Evolutionary conservation across 768 basidiomycete species (phyloP).

Genomic region (Boletus sensibilis): DNA sequence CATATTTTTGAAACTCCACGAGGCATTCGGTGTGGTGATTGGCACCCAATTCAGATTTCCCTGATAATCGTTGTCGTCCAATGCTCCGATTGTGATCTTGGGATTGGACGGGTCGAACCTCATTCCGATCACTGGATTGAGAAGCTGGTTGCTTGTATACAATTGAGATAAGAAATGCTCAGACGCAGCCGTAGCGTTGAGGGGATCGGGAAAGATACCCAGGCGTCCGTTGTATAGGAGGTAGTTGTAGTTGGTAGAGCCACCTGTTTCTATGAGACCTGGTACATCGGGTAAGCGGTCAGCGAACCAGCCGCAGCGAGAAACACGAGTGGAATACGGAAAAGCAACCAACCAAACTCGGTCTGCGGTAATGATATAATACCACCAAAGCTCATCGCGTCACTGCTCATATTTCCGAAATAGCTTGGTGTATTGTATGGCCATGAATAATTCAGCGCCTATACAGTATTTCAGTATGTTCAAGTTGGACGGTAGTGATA

Average conservation of each 20-base stretch:
- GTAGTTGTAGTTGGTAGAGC: constrained; percentile 11
- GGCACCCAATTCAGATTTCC: constrained; percentile 24
- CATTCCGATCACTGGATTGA: constrained; percentile 25
- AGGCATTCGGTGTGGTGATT: constrained; percentile 13
- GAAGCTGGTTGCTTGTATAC: constrained; percentile 14
- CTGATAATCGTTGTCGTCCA: constrained; percentile 23
- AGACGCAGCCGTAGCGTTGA: constrained; percentile 17
- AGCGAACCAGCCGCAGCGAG: background rate
- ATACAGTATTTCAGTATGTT: background rate
- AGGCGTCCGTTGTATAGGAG: constrained; percentile 23
- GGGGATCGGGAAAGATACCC: constrained; percentile 23
- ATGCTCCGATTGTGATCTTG: constrained; percentile 27
- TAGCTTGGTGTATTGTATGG: constrained; percentile 6
- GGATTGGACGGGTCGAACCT: constrained; percentile 24
- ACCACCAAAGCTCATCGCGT: constrained; percentile 18
- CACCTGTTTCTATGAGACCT: constrained; percentile 19
- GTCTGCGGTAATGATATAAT: constrained; percentile 12
- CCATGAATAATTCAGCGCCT: constrained; percentile 16
- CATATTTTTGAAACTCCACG: constrained; percentile 7
- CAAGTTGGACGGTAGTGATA: background rate
- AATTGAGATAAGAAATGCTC: constrained; percentile 16
- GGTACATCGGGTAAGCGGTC: background rate
- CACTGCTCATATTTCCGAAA: constrained; percentile 15
- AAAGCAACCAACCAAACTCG: constrained; percentile 12
- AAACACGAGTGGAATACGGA: background rate